phyloP scores from a whole-genome alignment of 768 basidiomycete genomes.

The Infundibulicybe gibba region DNA sequence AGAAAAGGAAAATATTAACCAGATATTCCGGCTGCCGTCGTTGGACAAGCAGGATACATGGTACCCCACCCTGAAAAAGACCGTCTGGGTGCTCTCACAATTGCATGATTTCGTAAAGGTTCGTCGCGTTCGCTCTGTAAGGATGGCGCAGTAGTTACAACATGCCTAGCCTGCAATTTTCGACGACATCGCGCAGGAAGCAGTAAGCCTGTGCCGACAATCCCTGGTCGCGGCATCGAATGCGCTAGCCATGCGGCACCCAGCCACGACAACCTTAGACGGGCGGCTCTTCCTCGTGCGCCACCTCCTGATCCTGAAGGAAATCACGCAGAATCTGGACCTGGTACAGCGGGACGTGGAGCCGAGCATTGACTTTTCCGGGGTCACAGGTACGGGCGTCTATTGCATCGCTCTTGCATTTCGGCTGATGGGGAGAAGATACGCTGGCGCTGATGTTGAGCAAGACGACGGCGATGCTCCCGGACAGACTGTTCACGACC shows the following conservation, averaged over 20 bases:
- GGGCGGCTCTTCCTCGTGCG: constrained; percentile 85
- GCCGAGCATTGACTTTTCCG: constrained; percentile 38
- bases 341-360: constrained; percentile 48
- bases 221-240: constrained; percentile 76
- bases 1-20: constrained; percentile 70
- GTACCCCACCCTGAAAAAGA: constrained; percentile 88
- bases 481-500: constrained; percentile 67
- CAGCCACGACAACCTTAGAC: constrained; percentile 50
- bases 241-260: constrained; percentile 48
- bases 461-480: constrained; percentile 56
- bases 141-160: neutral
- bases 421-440: constrained; percentile 27
- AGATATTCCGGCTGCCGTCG: constrained; percentile 66
- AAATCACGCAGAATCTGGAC: constrained; percentile 77
- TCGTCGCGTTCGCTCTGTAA: constrained; percentile 9
- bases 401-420: neutral
- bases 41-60: constrained; percentile 79
- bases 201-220: constrained; percentile 74
- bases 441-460: constrained; percentile 58
- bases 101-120: constrained; percentile 93
- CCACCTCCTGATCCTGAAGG: constrained; percentile 89
- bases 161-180: constrained; percentile 81
- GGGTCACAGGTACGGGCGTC: constrained; percentile 50
- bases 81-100: constrained; percentile 89
- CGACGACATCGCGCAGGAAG: constrained; percentile 95